phyloP scores from a whole-genome alignment of 352 stramenopile genomes.

The Phytophthora pini region DNA sequence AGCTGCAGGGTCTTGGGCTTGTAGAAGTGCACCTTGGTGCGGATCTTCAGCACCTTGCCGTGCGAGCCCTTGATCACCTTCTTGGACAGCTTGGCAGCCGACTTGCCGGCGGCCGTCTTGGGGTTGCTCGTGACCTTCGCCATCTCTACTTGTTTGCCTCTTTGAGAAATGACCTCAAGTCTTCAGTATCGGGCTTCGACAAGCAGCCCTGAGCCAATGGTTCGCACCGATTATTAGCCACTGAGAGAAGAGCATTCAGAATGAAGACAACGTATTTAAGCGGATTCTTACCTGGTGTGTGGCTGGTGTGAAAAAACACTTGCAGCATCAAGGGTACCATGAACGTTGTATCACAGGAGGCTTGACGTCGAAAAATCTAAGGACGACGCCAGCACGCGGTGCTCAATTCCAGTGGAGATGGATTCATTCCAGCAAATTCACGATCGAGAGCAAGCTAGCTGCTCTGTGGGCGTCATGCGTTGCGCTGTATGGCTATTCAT shows the following conservation, averaged over 20 bases:
- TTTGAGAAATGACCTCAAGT: conserved; percentile 45
- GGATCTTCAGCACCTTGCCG: conserved; percentile 98
- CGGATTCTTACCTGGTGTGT: background rate
- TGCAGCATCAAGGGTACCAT: conserved; percentile 7
- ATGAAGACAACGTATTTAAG: background rate
- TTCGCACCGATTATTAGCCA: conserved; percentile 30
- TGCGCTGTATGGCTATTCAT: conserved; percentile 8
- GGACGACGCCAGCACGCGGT: conserved; percentile 11
- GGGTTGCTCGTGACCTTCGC: conserved; percentile 61
- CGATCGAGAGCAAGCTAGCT: conserved; percentile 8
- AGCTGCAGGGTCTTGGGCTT: conserved; percentile 98
- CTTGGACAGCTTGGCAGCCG: conserved; percentile 93
- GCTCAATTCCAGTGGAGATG: conserved; percentile 18
- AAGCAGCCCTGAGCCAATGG: conserved; percentile 36
- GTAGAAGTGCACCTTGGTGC: conserved; percentile 99
- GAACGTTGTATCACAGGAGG: conserved; percentile 9
- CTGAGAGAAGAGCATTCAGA: conserved; percentile 11
- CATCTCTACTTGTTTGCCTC: conserved; percentile 71
- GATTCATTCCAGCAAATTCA: conserved; percentile 30
- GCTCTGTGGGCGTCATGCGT: conserved; percentile 13
- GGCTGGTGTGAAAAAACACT: conserved; percentile 3
- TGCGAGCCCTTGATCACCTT: conserved; percentile 96
- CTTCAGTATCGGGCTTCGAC: background rate
- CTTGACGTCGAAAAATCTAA: conserved; percentile 2
- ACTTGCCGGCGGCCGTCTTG: conserved; percentile 90